Base-by-base conservation (phyloP, 2,329 filamentous ascomycete species). In the Emericellopsis atlantica region DNA sequence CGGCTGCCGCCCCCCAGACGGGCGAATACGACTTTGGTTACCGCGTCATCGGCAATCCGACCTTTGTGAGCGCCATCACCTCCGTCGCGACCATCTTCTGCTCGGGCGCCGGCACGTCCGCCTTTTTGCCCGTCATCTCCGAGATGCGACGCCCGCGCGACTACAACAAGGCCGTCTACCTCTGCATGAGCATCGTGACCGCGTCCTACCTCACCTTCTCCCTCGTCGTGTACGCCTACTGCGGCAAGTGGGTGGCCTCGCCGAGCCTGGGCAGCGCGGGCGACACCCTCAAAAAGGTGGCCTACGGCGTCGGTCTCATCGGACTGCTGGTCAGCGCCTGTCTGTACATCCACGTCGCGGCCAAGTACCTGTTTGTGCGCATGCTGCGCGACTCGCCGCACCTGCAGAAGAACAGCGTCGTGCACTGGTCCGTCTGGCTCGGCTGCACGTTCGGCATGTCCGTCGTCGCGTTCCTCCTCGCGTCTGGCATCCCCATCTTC, bases 121-220 rank as follows among this genome's bases (percentile, higher is more conserved):
- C 74, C 2, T 81, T 80, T 50, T 57, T 81, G 2, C 74, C 76
- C 5, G 73, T 82, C 43, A 81, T 81, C 40, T 73, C 70, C 0
- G 79, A 82, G 58, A 82, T 82, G 76, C 63, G 60, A 34, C 63
- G 66, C 24, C 76, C 77, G 0, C 62, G 61, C 16, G 72, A 79
- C 47, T 81, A 73, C 54, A 67, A 66, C 44, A 79, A 79, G 53
- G 69, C 77, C 0, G 61, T 81, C 0, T 78, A 69, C 49, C 55
- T 69, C 12, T 76, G 71, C 54, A 77, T 78, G 74, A 60, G 55
- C 14, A 55, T 80, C 40, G 73, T 77, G 5, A 71, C 69, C 0
- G 63, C 67, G 0, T 68, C 69, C 0, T 81, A 81, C 49, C 60
- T 79, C 10, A 65, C 67, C 26, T 76, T 79, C 51, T 67, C 66